Evolutionary conservation across 2,329 filamentous ascomycete species (phyloP), one percentile per base, ranked within the genome.

Genomic region (Neopestalotiopsis clavispora): DNA sequence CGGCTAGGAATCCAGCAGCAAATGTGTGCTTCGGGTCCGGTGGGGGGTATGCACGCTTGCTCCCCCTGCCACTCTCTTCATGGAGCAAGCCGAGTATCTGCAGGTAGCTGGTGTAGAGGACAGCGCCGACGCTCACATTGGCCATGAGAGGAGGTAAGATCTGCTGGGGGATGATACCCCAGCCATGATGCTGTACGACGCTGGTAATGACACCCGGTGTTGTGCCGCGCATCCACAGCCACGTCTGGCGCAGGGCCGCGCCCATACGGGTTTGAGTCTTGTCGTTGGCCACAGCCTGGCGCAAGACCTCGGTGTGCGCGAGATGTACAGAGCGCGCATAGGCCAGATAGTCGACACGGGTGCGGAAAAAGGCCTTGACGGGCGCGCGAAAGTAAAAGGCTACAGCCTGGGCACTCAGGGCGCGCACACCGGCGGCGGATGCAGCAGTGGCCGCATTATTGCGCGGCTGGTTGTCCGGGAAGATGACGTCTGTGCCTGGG

Each of bases 351-450:
- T 98, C 95, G 72, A 98, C 94, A 69, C 95, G 86, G 1, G 93
- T 95, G 70, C 94, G 89, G 81, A 98, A 97, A 78, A 98, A 98
- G 17, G 94, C 93, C 81, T 97, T 97, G 66, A 94, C 92, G 0
- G 95, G 95, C 0, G 94, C 94, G 68, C 94, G 87, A 78, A 97
- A 98, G 82, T 97, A 98, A 75, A 97, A 97, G 30, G 94, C 91
- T 67, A 97, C 88, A 75, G 94, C 85, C 77, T 97, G 92, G 7
- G 94, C 92, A 74, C 92, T 95, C 71, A 97, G 80, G 34, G 94
- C 95, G 61, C 95, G 92, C 71, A 94, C 92, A 56, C 93, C 90
- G 28, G 94, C 94, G 4, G 94, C 94, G 28, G 93, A 94, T n/a
- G 93, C 92, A 62, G 93, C 94, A 2, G 87, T 89, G 5, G 87